Percentiles rank a stretch among this genome's conserved stretches.
phyloP scores from a whole-genome alignment of 768 basidiomycete genomes.

The Trametes maxima region DNA sequence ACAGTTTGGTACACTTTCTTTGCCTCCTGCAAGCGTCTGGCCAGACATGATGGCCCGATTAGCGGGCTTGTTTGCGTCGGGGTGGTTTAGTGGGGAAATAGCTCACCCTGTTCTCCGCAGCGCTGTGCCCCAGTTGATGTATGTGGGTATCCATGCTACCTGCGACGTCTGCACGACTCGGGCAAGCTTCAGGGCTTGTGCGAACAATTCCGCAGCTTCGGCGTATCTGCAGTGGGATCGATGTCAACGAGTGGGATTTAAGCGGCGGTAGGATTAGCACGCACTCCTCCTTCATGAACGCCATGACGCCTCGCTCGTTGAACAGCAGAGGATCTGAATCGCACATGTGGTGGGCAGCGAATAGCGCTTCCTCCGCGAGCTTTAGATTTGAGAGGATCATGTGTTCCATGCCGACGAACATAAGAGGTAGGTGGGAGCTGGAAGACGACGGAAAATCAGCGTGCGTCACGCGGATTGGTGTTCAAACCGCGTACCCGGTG shows the following conservation, averaged over 20 bases:
- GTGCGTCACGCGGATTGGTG: neutral
- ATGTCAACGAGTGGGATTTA: neutral
- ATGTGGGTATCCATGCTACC: constrained; percentile 85
- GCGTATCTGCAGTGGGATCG: constrained; percentile 57
- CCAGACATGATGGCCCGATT: neutral
- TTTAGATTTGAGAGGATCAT: constrained; percentile 82
- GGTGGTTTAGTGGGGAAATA: neutral
- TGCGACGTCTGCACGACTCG: constrained; percentile 84
- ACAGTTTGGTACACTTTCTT: constrained; percentile 75
- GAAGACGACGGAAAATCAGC: neutral
- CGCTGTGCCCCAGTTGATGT: constrained; percentile 91
- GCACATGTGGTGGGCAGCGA: constrained; percentile 80
- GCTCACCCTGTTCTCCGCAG: constrained; percentile 77
- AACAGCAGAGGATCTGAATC: constrained; percentile 85
- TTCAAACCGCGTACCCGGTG: constrained; percentile 66
- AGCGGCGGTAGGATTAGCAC: constrained; percentile 29
- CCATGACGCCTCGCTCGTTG: constrained; percentile 94
- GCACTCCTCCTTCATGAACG: constrained; percentile 83
- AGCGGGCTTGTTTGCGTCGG: no score
- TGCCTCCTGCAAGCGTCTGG: constrained; percentile 58
- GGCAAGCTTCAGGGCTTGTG: constrained; percentile 76
- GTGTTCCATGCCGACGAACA: constrained; percentile 99
- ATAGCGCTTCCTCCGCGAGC: constrained; percentile 87
- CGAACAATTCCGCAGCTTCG: constrained; percentile 70
- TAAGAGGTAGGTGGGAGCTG: constrained; percentile 92